Conservation (phyloP, 1,139 yeast species). For the Oligophagozyma castellii region DNA sequence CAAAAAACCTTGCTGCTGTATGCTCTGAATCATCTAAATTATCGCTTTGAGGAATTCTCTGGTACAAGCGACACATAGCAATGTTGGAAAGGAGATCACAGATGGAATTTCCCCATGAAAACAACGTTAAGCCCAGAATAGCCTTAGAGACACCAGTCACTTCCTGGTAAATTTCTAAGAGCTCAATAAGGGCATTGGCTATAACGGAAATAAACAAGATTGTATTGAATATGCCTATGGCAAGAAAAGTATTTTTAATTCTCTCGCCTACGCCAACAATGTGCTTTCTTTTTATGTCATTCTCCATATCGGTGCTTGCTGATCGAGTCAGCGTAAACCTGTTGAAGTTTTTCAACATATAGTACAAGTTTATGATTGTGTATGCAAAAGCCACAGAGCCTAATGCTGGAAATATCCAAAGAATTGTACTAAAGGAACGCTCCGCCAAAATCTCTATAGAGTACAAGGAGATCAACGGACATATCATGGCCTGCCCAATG, state of each 20-base stretch:
- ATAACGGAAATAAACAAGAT: conserved; percentile 53
- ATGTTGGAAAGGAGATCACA: conserved; percentile 87
- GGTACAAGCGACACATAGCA: conserved; percentile 31
- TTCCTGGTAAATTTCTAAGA: conserved; percentile 33
- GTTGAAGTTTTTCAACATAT: neutral
- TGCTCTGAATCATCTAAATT: too few species aligned
- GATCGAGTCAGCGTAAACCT: conserved; percentile 1
- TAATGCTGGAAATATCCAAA: conserved; percentile 1
- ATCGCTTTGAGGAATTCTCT: conserved; percentile 14
- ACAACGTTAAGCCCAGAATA: conserved; percentile 70
- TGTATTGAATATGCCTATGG: conserved; percentile 67
- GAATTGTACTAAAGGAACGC: too few species aligned
- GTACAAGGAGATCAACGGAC: conserved; percentile 4
- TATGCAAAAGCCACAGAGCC: neutral
- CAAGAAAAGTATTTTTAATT: conserved; percentile 8
- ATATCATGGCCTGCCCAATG: conserved; percentile 1
- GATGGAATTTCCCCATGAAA: conserved; percentile 84
- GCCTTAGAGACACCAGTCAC: conserved; percentile 45
- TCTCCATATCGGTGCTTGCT: conserved; percentile 3
- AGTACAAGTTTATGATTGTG: neutral
- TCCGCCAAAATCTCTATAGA: neutral
- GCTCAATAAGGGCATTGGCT: conserved; percentile 41
- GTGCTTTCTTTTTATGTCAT: conserved; percentile 7
- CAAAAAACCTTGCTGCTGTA: conserved; percentile 20
- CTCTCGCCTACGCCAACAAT: conserved; percentile 8